A percentile compares a stretch with the other conserved stretches of the same genome.
phyloP scores from a whole-genome alignment of 2,329 filamentous ascomycete genomes.

The Metarhizium robertsii region DNA sequence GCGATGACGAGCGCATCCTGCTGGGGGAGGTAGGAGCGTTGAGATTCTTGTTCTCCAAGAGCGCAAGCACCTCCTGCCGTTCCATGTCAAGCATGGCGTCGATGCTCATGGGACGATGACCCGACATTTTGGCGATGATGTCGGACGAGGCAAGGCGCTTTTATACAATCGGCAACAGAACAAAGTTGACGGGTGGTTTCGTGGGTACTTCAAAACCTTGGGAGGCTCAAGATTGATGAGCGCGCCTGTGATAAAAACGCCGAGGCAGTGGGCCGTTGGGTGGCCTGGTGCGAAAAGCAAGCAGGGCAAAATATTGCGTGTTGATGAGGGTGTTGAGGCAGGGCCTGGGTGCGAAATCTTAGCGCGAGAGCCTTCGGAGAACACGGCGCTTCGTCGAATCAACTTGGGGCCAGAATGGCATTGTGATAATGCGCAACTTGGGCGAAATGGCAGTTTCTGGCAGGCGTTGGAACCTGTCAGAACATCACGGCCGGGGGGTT shows the following conservation, averaged over 20 bases:
- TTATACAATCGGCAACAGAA: neutral
- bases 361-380: slow-evolving; percentile 1
- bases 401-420: slow-evolving; percentile 2
- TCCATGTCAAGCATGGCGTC: slow-evolving; percentile 72
- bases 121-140: slow-evolving; percentile 20
- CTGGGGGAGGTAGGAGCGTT: slow-evolving; percentile 20
- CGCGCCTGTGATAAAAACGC: neutral
- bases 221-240: neutral
- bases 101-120: slow-evolving; percentile 54
- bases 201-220: neutral
- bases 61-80: slow-evolving; percentile 60
- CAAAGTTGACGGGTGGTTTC: neutral
- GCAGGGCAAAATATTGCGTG: neutral
- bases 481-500: neutral
- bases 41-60: slow-evolving; percentile 47
- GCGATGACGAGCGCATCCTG: slow-evolving; percentile 40
- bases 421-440: neutral
- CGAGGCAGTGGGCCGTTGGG: neutral
- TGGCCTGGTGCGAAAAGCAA: neutral
- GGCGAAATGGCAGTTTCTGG: neutral
- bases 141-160: neutral
- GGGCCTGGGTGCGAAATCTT: neutral
- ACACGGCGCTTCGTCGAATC: slow-evolving; percentile 4
- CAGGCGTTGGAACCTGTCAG: neutral
- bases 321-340: neutral